Evolutionary conservation across 441 rosid genomes (phyloP), one percentile per base, ranked within the genome.

Genomic region (Populus hybrid): DNA sequence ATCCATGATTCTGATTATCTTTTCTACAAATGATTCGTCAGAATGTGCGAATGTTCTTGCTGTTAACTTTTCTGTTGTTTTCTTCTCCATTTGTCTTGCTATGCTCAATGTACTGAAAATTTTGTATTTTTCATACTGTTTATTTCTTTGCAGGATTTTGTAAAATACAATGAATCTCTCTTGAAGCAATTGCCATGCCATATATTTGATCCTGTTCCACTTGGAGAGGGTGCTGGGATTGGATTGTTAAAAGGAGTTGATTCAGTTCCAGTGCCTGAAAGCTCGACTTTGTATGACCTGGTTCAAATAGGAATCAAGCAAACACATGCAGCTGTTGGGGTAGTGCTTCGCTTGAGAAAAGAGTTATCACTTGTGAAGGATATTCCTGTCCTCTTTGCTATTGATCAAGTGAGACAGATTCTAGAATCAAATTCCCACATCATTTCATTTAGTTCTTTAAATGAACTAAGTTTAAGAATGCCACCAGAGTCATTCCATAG

Each of bases 161-260:
- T 88, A 73, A 89, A 84, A 83, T 91, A 85, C 84, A 93, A 93
- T 82, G 90, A 88, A 59, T 79, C 91, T 46, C 86, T 80, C 72
- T 83, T 93, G 74, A 90, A 80, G 84, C 77, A 89, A 83, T 81
- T 96, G 64, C 90, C 80, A 2, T 96, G 99, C 87, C 88, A 93
- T 80, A 88, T 92, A 69, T 78, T 74, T 75, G 95, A 92, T 81
- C 94, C 98, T 77, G 85, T 94, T 72, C 90, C 90, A 57, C 83
- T 94, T 78, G 98, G 99, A 82, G 98, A 96, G 79, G 97, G 98
- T 53, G 94, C 94, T 35, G 99, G 98, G 68, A 90, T 92, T 79
- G 99, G 99, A 77, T 85, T 78, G 85, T 84, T 90, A 96, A 93
- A 94, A 86, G 98, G 93, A 74, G 87, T 82, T 12, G 90, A 89